phyloP scores from a whole-genome alignment of 106 monocot species.

The Posidonia australis region DNA sequence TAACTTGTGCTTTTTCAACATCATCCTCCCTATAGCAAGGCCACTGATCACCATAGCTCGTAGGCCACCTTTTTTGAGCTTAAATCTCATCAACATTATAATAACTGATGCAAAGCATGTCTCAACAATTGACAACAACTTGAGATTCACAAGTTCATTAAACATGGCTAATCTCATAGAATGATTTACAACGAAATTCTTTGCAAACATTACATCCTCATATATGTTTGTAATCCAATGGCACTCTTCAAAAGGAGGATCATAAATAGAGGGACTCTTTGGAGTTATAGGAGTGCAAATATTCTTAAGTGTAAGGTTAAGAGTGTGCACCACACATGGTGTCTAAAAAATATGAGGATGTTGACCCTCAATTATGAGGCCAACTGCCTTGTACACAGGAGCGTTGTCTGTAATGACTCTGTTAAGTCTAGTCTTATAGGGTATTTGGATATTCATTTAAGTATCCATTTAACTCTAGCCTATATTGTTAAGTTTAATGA shows the following conservation, averaged over 20 bases:
- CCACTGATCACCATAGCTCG: not conserved
- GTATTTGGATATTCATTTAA: too few relatives aligned
- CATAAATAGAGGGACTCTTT: too few relatives aligned
- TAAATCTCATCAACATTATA: not conserved
- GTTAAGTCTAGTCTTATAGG: too few relatives aligned
- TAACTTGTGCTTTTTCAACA: not conserved
- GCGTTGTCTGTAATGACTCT: too few relatives aligned
- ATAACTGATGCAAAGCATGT: not conserved
- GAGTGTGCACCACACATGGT: not conserved
- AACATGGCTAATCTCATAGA: not conserved
- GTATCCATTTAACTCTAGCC: too few relatives aligned
- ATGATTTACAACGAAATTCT: not conserved
- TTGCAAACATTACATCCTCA: not conserved
- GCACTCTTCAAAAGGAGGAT: not conserved
- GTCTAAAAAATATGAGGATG: conserved; percentile 3
- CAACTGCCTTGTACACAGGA: too few relatives aligned
- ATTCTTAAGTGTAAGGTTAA: not conserved
- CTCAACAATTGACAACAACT: not conserved
- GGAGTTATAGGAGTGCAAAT: not conserved
- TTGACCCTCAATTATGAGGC: not conserved
- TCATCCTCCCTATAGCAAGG: not conserved
- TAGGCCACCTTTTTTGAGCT: not conserved
- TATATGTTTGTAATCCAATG: not conserved
- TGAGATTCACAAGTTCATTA: not conserved
- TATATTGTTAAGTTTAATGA: too few relatives aligned